Conservation (phyloP, 306 rosid genomes). For the Begonia masoniana region DNA sequence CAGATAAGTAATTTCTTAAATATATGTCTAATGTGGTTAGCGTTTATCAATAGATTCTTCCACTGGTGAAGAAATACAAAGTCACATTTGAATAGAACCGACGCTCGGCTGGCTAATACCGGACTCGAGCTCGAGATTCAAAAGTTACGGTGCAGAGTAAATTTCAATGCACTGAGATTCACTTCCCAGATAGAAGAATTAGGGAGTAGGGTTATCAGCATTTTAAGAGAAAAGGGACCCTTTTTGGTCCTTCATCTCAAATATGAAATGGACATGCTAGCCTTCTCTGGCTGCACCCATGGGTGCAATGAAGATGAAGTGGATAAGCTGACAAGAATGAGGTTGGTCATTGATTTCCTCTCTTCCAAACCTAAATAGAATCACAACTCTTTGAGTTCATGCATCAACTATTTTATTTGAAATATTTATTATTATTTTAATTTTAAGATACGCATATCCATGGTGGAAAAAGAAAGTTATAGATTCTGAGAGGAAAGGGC, state of each 20-base stretch:
- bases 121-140: slow-evolving; percentile 63
- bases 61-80: slow-evolving; percentile 52
- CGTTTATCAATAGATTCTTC: slow-evolving; percentile 47
- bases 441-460: slow-evolving; percentile 52
- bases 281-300: slow-evolving; percentile 88
- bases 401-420: neutral
- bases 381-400: neutral
- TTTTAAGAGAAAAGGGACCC: slow-evolving; percentile 73
- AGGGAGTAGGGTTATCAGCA: slow-evolving; percentile 56
- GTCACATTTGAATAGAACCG: slow-evolving; percentile 68
- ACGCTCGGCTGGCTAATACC: slow-evolving; percentile 71
- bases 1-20: too few relatives aligned
- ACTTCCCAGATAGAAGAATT: slow-evolving; percentile 65
- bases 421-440: neutral
- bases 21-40: neutral
- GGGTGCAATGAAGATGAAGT: slow-evolving; percentile 57
- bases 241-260: slow-evolving; percentile 93
- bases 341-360: slow-evolving; percentile 21
- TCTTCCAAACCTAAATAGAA: neutral
- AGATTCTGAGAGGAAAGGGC: slow-evolving; percentile 60
- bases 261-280: slow-evolving; percentile 96
- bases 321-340: slow-evolving; percentile 70
- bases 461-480: slow-evolving; percentile 95
- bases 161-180: slow-evolving; percentile 62
- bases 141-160: slow-evolving; percentile 67